phyloP scores from a whole-genome alignment of 78 protist species.

The Pigoraptor vietnamica region DNA sequence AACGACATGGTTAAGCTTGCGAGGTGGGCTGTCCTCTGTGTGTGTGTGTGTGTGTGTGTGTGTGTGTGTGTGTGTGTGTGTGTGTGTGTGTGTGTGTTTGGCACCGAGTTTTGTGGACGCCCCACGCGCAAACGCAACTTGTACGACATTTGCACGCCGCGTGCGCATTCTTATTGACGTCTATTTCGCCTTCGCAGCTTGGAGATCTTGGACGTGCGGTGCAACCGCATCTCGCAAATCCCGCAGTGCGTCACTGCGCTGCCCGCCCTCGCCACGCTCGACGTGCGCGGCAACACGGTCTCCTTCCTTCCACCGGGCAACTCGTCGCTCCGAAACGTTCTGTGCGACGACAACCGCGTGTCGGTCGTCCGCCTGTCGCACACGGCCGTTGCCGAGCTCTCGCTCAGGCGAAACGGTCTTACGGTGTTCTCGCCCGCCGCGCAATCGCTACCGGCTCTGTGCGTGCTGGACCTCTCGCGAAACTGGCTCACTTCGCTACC shows the following conservation, averaged over 20 bases:
- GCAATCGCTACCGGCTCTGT: background rate
- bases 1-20: background rate
- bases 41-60: background rate
- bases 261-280: background rate
- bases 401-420: background rate
- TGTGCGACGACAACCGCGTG: background rate
- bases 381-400: background rate
- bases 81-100: too few species aligned
- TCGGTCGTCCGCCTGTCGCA: background rate
- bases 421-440: background rate
- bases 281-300: background rate
- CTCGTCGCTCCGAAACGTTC: background rate
- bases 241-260: background rate
- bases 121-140: too few species aligned
- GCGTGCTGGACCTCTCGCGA: background rate
- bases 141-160: too few species aligned
- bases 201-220: background rate
- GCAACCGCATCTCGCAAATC: background rate
- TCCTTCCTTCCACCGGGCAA: background rate
- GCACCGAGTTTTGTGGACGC: too few species aligned
- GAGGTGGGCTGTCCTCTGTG: background rate
- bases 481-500: background rate
- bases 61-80: background rate
- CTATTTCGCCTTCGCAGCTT: too few species aligned
- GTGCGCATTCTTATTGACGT: too few species aligned